Evolutionary conservation across 1,284 basidiomycete genomes (phyloP), one percentile per base, ranked within the genome.

Genomic region (Rhodotorula sp.): DNA sequence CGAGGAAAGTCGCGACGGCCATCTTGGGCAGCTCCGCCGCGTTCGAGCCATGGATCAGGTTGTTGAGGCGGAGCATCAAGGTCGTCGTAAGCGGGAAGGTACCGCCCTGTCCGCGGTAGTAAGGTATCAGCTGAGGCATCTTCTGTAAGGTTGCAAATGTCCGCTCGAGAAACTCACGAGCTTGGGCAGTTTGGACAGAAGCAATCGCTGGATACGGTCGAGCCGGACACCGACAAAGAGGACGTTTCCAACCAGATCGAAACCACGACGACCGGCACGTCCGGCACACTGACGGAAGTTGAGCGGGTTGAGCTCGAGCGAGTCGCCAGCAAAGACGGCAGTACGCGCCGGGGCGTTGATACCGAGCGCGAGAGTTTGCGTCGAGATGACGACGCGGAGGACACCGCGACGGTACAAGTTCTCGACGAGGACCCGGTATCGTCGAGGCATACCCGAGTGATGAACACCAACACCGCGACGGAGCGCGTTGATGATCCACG

Each of bases 231-330:
- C 88, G 72, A 87, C 88, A 79, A 90, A 90, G 5, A 89, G 82
- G 53, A 89, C 88, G 67, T 87, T 87, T 14, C 88, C 88, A 0
- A 87, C 82, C 64, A 87, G 82, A 74, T 89, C 88, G 70, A 83
- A 89, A 5, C 88, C 88, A 77, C 88, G 84, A 61, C 88, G 85
- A 70, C 88, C 88, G 46, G 88, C 88, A 76, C 86, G 82, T 63
- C 87, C 88, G 55, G 87, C 84, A 70, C 87, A 88, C 83, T 90
- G 88, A 24, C 88, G 86, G 76, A 87, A 89, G 84, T 85, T 86
- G 20, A 89, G 82, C 0, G 88, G 86, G 7, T 87, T 89, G 55
- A 89, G 76, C 76, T 76, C 87, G 8, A 87, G 85, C 0, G 87
- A 89, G 78, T 89, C 88, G 0, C 86, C 88, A 67, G 84, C 86